These are phyloP conservation scores for Colletotrichum agaves DNA, from an alignment of 2,329 filamentous ascomycete genomes.

Conservation along the genomic window DNA sequence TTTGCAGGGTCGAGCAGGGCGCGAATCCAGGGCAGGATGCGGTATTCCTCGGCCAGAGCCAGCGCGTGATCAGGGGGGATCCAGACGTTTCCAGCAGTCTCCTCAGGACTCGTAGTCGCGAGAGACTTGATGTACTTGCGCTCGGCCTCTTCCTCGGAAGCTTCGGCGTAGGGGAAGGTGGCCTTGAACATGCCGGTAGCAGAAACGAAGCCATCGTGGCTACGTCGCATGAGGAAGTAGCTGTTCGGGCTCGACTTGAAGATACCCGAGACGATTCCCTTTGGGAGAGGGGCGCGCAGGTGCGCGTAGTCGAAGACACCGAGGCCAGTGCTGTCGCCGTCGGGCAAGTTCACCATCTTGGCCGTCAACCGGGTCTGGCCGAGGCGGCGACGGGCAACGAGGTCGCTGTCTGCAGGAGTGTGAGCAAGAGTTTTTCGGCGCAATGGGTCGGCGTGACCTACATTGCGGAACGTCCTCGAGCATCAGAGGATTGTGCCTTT, in stretches of 20 bases:
- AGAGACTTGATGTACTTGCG: constrained; percentile 87
- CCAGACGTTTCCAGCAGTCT: constrained; percentile 97
- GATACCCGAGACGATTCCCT: constrained; percentile 91
- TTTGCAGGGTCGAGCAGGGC: constrained; percentile 92
- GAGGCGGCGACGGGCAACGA: constrained; percentile 85
- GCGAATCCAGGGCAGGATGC: constrained; percentile 85
- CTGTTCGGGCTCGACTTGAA: constrained; percentile 90
- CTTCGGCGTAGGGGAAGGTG: constrained; percentile 81
- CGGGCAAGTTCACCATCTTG: constrained; percentile 80
- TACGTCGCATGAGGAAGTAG: constrained; percentile 96
- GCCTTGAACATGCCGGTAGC: constrained; percentile 95
- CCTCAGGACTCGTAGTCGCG: constrained; percentile 83
- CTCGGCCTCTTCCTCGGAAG: constrained; percentile 78
- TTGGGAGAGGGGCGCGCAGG: constrained; percentile 89
- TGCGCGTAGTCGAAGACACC: constrained; percentile 97
- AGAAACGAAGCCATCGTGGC: constrained; percentile 84
- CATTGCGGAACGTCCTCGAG: constrained; percentile 71
- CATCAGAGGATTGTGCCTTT: constrained; percentile 73
- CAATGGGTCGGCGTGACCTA: constrained; percentile 51
- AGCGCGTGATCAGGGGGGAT: constrained; percentile 87
- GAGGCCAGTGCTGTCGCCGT: constrained; percentile 77
- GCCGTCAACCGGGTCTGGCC: constrained; percentile 92
- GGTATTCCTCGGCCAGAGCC: constrained; percentile 85
- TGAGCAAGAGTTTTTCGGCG: constrained; percentile 36
- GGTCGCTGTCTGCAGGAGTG: constrained; percentile 69